A percentile compares a stretch with the other conserved stretches of the same genome.
These are phyloP conservation scores for Moniliella sp. DNA, from an alignment of 1,284 basidiomycete species.

Conservation along the genomic window DNA sequence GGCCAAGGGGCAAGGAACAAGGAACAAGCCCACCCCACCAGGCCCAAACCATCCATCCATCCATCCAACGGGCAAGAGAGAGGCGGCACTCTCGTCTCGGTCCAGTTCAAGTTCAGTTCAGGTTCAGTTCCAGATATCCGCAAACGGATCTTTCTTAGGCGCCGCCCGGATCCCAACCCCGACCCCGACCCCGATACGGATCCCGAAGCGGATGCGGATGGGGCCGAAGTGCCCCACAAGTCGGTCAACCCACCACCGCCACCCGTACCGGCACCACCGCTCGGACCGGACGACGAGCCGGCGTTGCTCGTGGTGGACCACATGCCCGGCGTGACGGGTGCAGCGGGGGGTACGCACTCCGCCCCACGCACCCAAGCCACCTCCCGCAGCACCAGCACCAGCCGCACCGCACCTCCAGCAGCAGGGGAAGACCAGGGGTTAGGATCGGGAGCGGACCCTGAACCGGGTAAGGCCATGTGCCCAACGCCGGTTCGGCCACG, in stretches of 20 bases:
- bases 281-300: neutral
- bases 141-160: slow-evolving; percentile 21
- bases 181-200: neutral
- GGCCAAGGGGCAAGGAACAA: no score
- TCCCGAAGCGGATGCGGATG: slow-evolving; percentile 1
- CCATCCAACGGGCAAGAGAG: no score
- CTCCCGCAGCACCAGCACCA: neutral
- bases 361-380: neutral
- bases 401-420: neutral
- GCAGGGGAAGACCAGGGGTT: no score
- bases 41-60: no score
- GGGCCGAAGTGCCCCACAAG: neutral
- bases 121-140: slow-evolving; percentile 34
- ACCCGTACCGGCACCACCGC: neutral
- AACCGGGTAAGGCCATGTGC: slow-evolving; percentile 3
- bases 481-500: slow-evolving; percentile 3
- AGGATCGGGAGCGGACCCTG: neutral
- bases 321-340: neutral
- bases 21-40: no score
- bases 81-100: no score
- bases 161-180: slow-evolving; percentile 1
- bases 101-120: no score
- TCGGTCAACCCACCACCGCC: neutral
- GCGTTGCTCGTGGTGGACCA: neutral
- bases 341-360: slow-evolving; percentile 2